Conservation (phyloP, 108 stramenopile species). For the Fragilariopsis cylindrus region DNA sequence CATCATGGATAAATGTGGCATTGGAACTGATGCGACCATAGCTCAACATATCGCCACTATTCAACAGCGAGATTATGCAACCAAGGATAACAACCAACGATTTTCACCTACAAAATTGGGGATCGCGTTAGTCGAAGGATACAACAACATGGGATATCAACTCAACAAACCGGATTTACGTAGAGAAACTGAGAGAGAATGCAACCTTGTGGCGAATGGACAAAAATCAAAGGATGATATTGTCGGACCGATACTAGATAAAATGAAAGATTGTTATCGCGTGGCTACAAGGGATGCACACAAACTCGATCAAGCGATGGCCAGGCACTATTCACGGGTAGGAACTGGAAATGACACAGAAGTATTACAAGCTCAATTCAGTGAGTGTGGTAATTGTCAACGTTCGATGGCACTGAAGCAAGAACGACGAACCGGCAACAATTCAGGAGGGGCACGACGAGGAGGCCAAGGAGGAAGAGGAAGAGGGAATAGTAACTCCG, state of each 20-base stretch:
- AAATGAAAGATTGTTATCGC: conserved; percentile 81
- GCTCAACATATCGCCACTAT: conserved; percentile 87
- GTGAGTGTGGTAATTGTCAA: conserved; percentile 70
- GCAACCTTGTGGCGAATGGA: conserved; percentile 74
- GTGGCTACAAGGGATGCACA: conserved; percentile 71
- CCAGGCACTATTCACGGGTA: conserved; percentile 62
- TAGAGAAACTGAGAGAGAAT: conserved; percentile 81
- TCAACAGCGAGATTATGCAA: conserved; percentile 80
- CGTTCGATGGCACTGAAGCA: conserved; percentile 65
- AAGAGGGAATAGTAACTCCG: conserved; percentile 26
- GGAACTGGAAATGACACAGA: conserved; percentile 46
- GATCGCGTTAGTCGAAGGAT: conserved; percentile 91
- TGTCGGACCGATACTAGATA: conserved; percentile 63
- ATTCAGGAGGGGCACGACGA: conserved; percentile 24
- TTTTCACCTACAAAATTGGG: conserved; percentile 87
- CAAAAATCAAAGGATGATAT: conserved; percentile 79
- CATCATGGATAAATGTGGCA: conserved; percentile 84
- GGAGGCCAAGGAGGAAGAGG: conserved; percentile 11
- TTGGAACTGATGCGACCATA: conserved; percentile 97
- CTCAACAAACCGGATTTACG: conserved; percentile 91
- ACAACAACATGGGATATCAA: conserved; percentile 95
- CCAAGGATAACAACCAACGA: conserved; percentile 70
- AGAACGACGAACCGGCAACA: conserved; percentile 34
- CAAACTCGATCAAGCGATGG: conserved; percentile 85
- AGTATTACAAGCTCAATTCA: conserved; percentile 59